Evolutionary conservation across 1,284 basidiomycete genomes (phyloP).

Genomic region (Entoloma clypeatum): DNA sequence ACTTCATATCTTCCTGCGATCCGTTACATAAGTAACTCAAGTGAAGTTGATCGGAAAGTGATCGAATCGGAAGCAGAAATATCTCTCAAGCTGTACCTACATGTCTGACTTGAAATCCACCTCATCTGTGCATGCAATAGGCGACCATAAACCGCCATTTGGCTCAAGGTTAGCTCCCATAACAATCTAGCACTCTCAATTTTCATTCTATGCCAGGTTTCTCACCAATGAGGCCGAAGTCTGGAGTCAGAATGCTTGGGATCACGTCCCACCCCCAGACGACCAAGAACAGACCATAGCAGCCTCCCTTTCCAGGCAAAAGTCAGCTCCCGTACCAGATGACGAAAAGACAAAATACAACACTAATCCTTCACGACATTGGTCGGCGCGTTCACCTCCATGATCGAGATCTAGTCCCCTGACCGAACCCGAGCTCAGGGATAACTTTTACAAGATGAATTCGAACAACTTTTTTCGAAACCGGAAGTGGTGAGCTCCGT

Average conservation of each 20-base stretch:
- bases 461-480: slow-evolving; percentile 88
- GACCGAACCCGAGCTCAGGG: slow-evolving; percentile 49
- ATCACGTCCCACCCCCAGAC: slow-evolving; percentile 81
- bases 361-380: slow-evolving; percentile 68
- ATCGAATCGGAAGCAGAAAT: too few species aligned
- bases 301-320: slow-evolving; percentile 66
- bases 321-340: slow-evolving; percentile 62
- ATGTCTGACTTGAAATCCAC: slow-evolving; percentile 41
- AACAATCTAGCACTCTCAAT: background rate
- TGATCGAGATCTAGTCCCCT: background rate
- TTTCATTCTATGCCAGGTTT: slow-evolving; percentile 40
- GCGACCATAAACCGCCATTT: slow-evolving; percentile 59
- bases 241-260: slow-evolving; percentile 82
- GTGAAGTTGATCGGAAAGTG: too few species aligned
- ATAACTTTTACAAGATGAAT: slow-evolving; percentile 86
- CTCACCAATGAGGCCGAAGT: slow-evolving; percentile 60
- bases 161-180: slow-evolving; percentile 54
- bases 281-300: slow-evolving; percentile 72
- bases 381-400: slow-evolving; percentile 37
- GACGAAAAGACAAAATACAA: slow-evolving; percentile 69
- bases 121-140: slow-evolving; percentile 64
- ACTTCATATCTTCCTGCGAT: too few species aligned
- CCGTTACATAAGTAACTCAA: too few species aligned
- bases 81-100: too few species aligned
- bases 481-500: slow-evolving; percentile 66